phyloP scores from a whole-genome alignment of 1,139 yeast genomes.

The Geotrichum carabidarum region DNA sequence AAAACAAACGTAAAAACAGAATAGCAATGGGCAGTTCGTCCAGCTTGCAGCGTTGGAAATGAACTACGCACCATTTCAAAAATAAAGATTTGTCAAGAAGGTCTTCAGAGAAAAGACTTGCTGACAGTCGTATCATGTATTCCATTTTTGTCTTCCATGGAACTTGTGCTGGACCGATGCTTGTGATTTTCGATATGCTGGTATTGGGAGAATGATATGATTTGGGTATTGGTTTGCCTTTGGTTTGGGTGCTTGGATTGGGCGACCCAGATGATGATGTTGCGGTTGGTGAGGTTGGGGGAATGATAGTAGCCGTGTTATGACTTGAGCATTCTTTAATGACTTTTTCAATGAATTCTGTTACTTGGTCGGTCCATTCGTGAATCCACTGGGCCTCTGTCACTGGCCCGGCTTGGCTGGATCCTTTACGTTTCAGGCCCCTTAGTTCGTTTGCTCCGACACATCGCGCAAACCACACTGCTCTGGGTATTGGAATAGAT shows the following conservation, averaged over 20 bases:
- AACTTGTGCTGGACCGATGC: constrained; percentile 5
- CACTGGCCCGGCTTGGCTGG: constrained; percentile 25
- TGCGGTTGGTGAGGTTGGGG: constrained; percentile 13
- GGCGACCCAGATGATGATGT: constrained; percentile 10
- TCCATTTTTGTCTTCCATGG: constrained; percentile 52
- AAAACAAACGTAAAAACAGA: constrained; percentile 59
- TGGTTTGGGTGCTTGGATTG: constrained; percentile 6
- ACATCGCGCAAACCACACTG: constrained; percentile 86
- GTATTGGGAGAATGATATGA: constrained; percentile 31
- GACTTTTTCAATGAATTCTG: constrained; percentile 53
- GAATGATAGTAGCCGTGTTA: constrained; percentile 1
- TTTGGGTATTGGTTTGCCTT: constrained; percentile 25
- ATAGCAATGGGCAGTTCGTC: constrained; percentile 51
- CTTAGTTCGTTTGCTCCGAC: constrained; percentile 78
- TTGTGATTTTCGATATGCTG: constrained; percentile 6
- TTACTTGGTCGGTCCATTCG: constrained; percentile 84
- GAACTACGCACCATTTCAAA: constrained; percentile 57
- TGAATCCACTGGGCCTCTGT: constrained; percentile 63
- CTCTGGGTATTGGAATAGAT: constrained; percentile 66
- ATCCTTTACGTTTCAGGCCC: constrained; percentile 54
- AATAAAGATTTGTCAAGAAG: constrained; percentile 60
- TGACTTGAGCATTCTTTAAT: constrained; percentile 26
- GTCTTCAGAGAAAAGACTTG: constrained; percentile 62
- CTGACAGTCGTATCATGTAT: constrained; percentile 55
- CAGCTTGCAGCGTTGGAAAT: constrained; percentile 47